Evolutionary conservation across 2,329 filamentous ascomycete genomes (phyloP), one percentile per base, ranked within the genome.

Genomic region (Aspergillus hiratsukae): DNA sequence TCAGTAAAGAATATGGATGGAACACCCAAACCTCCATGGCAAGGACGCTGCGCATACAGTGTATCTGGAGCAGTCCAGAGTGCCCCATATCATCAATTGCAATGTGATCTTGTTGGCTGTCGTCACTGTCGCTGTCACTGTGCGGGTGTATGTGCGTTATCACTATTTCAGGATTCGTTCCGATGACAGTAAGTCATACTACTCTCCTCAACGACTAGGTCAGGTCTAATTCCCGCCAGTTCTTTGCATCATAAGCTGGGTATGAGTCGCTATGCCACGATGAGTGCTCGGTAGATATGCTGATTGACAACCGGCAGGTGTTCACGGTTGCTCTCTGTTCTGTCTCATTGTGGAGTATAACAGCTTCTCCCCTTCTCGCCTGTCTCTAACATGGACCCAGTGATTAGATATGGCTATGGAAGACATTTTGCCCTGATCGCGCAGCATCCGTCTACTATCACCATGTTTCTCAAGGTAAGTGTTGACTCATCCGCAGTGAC

Each of bases 341-440:
- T 41, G 52, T 51, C 6, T 58, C 52, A 23, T 54, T 59, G 37
- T 54, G 25, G 28, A 57, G 55, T 57, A 46, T 57, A 37, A 48
- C 27, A 2, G 21, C n/a, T 52, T 9, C 2, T 3, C 5, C n/a
- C 29, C 2, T 3, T 37, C 31, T 7, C 31, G 14, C 5, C 31
- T 7, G 14, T 7, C 3, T 17, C 14, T 37, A 37, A 37, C 31
- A 37, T 7, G 31, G 14, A 7, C 28, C 53, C 25, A 65, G 63
- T 65, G 63, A 64, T 60, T 2, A 56, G 56, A 43, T 64, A 62
- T 49, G 63, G 63, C n/a, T 62, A 56, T 35, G 63, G 63, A 8
- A 59, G 56, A 48, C 63, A 65, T 25, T 58, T 61, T 21, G 57
- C 53, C 19, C 58, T 57, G 3, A 45, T 64, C 4, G 7, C 41